These are phyloP conservation scores for Prunus persica DNA, from an alignment of 306 rosid genomes.

Conservation along the genomic window Prunus_persica_NCBIv2 NC_034015.1:6181001-6181500, in stretches of 20 bases:
- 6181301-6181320: background rate
- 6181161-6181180: background rate
- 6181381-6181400: no score
- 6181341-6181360: no score
- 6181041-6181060: background rate
- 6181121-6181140: background rate
- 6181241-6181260: background rate
- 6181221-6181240: background rate
- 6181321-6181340: background rate
- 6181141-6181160: background rate
- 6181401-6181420: no score
- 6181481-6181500: no score
- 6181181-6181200: background rate
- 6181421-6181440: no score
- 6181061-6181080: background rate
- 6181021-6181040: background rate
- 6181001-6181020: background rate
- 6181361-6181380: no score
- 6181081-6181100: background rate
- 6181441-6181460: background rate
- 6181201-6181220: background rate
- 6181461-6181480: no score
- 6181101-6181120: background rate
- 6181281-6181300: background rate
- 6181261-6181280: background rate